Percentiles rank a stretch among this genome's conserved stretches.
These are phyloP conservation scores for Colletotrichum sp. DNA, from an alignment of 2,329 filamentous ascomycete species.

Conservation along the genomic window DNA sequence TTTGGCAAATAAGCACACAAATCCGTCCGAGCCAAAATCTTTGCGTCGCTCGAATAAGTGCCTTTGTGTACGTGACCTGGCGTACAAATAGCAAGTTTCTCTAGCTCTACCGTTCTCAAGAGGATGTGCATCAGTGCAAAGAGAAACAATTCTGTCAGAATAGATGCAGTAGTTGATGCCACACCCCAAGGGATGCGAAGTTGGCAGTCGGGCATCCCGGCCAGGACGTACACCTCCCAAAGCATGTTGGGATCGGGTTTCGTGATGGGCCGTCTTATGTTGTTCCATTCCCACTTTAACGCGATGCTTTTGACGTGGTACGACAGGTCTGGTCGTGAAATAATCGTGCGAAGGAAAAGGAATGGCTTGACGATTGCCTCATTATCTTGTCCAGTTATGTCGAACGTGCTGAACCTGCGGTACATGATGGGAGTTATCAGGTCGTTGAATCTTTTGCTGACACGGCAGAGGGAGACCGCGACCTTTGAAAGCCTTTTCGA, in stretches of 20 bases:
- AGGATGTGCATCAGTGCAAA: not conserved
- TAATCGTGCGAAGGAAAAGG: not conserved
- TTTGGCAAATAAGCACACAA: not conserved
- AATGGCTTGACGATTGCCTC: not conserved
- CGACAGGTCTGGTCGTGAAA: not conserved
- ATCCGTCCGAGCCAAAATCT: not conserved
- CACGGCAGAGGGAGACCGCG: not conserved
- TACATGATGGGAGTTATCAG: not conserved
- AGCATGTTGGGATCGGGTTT: not conserved
- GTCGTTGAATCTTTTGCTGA: not conserved
- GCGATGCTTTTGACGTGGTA: not conserved
- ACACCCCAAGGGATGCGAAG: accelerated
- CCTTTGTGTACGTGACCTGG: not conserved
- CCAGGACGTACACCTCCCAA: not conserved
- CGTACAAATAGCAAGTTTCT: not conserved
- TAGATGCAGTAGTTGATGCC: accelerated
- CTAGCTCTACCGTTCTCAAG: accelerated
- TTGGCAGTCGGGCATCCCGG: not conserved
- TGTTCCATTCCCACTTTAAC: not conserved
- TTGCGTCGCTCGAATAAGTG: not conserved
- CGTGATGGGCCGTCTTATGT: accelerated
- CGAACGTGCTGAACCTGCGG: not conserved
- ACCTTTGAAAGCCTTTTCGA: not conserved
- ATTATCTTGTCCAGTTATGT: not conserved
- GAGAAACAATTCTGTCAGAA: not conserved